Conservation (phyloP, 441 rosid species). For the Capsella rubella region DNA sequence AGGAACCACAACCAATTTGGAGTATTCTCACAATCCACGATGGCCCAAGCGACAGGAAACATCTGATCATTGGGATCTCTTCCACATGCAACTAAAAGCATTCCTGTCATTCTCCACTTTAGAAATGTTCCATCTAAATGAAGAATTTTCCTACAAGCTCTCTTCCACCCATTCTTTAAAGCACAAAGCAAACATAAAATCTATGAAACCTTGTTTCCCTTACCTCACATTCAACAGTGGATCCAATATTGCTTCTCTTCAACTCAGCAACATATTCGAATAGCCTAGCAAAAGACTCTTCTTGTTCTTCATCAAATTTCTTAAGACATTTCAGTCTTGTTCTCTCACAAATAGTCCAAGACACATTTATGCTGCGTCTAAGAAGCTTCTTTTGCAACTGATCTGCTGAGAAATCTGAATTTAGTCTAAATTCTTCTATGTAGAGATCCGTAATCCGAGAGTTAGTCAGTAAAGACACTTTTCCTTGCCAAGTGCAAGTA, state of each 20-base stretch:
- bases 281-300: no score
- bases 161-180: not conserved
- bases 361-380: not conserved
- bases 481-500: no score
- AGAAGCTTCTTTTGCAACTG: not conserved
- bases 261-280: no score
- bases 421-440: not conserved
- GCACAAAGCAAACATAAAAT: not conserved
- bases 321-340: not conserved
- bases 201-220: not conserved
- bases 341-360: not conserved
- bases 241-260: no score
- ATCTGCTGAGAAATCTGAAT: not conserved
- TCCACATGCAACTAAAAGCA: not conserved
- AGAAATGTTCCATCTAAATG: not conserved
- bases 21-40: not conserved
- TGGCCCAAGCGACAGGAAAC: not conserved
- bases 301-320: not conserved
- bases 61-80: not conserved
- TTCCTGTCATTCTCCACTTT: not conserved
- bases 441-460: not conserved
- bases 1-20: not conserved
- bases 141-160: not conserved
- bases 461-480: no score
- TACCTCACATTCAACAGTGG: no score